Conservation (phyloP, 352 stramenopile species). For the Phytopythium ostracodes region DNA sequence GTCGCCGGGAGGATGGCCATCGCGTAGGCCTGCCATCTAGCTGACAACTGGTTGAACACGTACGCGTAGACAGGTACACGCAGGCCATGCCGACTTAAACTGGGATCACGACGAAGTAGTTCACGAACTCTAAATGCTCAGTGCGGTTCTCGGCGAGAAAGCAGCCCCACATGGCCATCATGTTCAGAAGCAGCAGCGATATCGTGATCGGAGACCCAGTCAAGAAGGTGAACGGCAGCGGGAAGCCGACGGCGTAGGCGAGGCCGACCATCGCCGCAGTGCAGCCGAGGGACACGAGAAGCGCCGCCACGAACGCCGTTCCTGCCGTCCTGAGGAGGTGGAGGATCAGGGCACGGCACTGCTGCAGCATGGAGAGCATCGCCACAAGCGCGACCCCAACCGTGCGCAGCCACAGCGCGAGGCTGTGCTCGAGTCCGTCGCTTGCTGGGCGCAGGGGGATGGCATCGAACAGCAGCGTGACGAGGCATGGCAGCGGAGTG, state of each 20-base stretch:
- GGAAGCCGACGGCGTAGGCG: slow-evolving; percentile 32
- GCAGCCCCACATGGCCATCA: slow-evolving; percentile 17
- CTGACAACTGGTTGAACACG: slow-evolving; percentile 11
- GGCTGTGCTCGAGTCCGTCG: not conserved
- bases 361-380: not conserved
- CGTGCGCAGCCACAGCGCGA: slow-evolving; percentile 28
- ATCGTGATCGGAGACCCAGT: slow-evolving; percentile 17
- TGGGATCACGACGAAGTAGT: not conserved
- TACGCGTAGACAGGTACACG: slow-evolving; percentile 19
- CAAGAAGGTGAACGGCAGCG: slow-evolving; percentile 32
- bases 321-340: slow-evolving; percentile 11
- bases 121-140: slow-evolving; percentile 12
- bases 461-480: not conserved
- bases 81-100: not conserved
- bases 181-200: slow-evolving; percentile 15
- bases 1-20: slow-evolving; percentile 15
- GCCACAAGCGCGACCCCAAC: slow-evolving; percentile 7
- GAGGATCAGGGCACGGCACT: slow-evolving; percentile 9
- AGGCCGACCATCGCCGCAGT: slow-evolving; percentile 19
- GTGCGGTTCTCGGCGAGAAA: slow-evolving; percentile 16
- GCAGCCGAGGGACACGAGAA: slow-evolving; percentile 13
- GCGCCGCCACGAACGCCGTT: slow-evolving; percentile 18
- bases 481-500: not conserved
- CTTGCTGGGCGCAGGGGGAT: not conserved
- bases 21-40: slow-evolving; percentile 6